Base-by-base conservation (phyloP, 2,329 filamentous ascomycete genomes). In the Calonectria pseudoreteaudii region DNA sequence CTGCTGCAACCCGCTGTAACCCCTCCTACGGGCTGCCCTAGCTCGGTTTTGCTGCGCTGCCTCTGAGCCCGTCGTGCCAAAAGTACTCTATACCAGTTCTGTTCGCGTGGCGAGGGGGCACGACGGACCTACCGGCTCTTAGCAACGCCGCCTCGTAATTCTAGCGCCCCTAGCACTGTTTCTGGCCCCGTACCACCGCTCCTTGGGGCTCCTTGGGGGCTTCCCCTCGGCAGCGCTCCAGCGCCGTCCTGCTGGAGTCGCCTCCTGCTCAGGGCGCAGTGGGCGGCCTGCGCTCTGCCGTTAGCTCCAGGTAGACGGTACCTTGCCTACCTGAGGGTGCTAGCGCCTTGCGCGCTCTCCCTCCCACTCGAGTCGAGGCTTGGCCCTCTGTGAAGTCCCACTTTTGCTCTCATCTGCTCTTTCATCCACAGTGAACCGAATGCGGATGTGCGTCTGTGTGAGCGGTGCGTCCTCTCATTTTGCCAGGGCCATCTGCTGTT, bases 261-360 rank as follows among this genome's bases (percentile, higher is more conserved):
- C 60, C 38, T 23, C 18, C 31, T 38, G 16, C 41, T 23, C 26
- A 58, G 52, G 23, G 52, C 36, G 66, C 66, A 49, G 66, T 53
- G 28, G 28, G 66, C 62, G 68, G 53, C 60, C 41, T 41, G 67
- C 58, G n/a, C 28, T 31, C 34, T 53, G 49, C 60, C 68, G 68
- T 70, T 70, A 70, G 68, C 38, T 47, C 68, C 68, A 70, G 47
- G 68, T 70, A 65, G 38, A 66, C 49, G 68, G 60, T 70, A 70
- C 68, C 68, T 47, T 47, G 11, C n/a, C 44, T 47, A 23, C 20
- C 20, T 66, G 36, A 44, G 50, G 47, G n/a, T 65, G 60, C 68
- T 65, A 56, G 36, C 26, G 67, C 18, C 31, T 23, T 65, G 60
- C 60, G 23, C 26, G 60, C 60, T 31, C 41, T 47, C 18, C 28